Base-by-base conservation (phyloP, 176 grass and related monocot genomes). In the Rhipidocladum racemiflorum region DNA sequence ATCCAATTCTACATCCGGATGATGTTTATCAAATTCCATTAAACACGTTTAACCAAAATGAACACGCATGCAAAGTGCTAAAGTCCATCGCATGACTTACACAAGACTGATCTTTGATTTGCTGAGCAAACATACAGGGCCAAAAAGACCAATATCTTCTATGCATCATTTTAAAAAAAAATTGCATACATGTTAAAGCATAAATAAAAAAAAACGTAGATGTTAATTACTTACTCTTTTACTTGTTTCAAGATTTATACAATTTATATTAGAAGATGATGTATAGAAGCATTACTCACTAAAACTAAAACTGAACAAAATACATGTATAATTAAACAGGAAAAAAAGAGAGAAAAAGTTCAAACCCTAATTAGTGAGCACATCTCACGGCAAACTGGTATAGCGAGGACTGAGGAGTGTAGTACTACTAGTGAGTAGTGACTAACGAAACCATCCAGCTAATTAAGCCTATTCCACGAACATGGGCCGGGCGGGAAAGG, bases 401-500 rank as follows among this genome's bases (percentile, higher is more conserved):
- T 61, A 3, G 5, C 2, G 39, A 40, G 7, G 38, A 40, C 7
- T 40, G 3, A 40, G 7, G 38, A 40, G 39, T 40, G 3, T 23
- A 29, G 17, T 34, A 30, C 39, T 16, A n/a, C n/a, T n/a, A n/a
- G n/a, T n/a, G n/a, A n/a, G n/a, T n/a, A 25, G 28, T 67, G 24
- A 34, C 50, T 77, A 57, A 65, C 35, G 16, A 12, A 60, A 59
- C 81, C 50, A 83, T 45, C 6, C 18, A 64, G 23, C 5, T 30
- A 57, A 29, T 5, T 62, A 16, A 62, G 27, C 60, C 5, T 7
- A 16, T 62, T 62, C 84, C 23, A 83, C 36, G 60, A 87, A 85
- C 65, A 85, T 68, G 23, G 92, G 75, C 23, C 81, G 46, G n/a
- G 78, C 59, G 1, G 78, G 10, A 90, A 79, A 36, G 86, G 83